These are phyloP conservation scores for Neofusicoccum umdonicola DNA, from an alignment of 2,329 filamentous ascomycete genomes.

Conservation along the genomic window DNA sequence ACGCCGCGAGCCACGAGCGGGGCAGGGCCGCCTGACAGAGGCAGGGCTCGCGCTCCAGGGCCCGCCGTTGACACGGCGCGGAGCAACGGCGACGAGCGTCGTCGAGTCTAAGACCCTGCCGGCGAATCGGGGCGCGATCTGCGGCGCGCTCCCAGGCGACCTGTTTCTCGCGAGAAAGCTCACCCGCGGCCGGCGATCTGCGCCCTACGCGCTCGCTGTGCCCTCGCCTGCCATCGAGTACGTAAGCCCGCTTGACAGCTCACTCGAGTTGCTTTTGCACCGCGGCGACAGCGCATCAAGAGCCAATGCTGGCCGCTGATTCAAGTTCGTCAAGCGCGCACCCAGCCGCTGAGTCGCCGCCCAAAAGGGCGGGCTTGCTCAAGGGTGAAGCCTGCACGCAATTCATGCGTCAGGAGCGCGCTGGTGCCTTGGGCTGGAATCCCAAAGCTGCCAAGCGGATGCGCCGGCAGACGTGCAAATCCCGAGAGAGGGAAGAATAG, in stretches of 20 bases:
- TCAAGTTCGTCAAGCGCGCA: constrained; percentile 15
- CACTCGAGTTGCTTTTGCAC: not conserved
- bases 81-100: constrained; percentile 8
- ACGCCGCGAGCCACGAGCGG: not conserved
- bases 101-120: constrained; percentile 8
- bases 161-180: not conserved
- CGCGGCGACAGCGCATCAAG: constrained; percentile 13
- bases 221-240: not conserved
- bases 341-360: constrained; percentile 8
- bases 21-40: not conserved
- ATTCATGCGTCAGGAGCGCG: constrained; percentile 1
- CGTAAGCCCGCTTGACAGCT: constrained; percentile 9
- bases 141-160: not conserved
- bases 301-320: constrained; percentile 10
- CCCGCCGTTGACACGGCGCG: constrained; percentile 9
- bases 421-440: constrained; percentile 17
- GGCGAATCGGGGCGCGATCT: constrained; percentile 7
- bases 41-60: not conserved
- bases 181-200: not conserved
- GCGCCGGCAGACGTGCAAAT: constrained; percentile 12
- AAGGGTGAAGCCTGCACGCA: constrained; percentile 2
- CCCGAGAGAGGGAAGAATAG: constrained; percentile 1
- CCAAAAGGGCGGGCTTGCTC: constrained; percentile 8
- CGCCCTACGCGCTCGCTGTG: not conserved
- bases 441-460: constrained; percentile 15